Base-by-base conservation (phyloP, 208 protist species). In the Crithidia expoeki region DNA sequence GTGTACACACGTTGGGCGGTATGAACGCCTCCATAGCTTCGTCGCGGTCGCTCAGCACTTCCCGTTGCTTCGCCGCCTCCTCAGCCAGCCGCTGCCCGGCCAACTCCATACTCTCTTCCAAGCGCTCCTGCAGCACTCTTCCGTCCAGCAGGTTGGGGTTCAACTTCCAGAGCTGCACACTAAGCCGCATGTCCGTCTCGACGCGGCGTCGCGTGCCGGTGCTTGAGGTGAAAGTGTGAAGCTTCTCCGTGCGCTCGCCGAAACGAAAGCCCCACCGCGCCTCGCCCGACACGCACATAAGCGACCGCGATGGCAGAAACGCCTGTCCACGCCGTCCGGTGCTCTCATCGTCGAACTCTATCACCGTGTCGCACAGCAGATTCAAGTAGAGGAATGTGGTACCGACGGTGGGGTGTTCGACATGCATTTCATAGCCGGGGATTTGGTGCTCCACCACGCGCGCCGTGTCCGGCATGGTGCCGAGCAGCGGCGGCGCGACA, bases 371-470 rank as follows among this genome's bases (percentile, higher is more conserved):
- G 46, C 79, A 82, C 21, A 96, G 68, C 25, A 96, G 56, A 46
- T 92, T 94, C 17, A 96, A 55, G 40, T 94, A 94, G 11, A 94
- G 59, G 51, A 94, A 96, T 9, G 61, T 63, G n/a, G 76, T 80
- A 49, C 92, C 92, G 16, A 93, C 85, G 16, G 86, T 94, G 12
- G 92, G 92, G 68, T 93, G 89, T 74, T 96, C 88, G 6, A 84
- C 74, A 59, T 96, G 92, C 80, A 93, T 85, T 58, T 96, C 92
- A 30, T 96, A 96, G 14, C 92, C 92, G 0, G 92, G 84, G 21
- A 93, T 51, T 34, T 85, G 76, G 64, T 96, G 89, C 71, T 96
- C 92, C 2, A 96, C 87, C 2, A 96, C 85, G 11, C 92, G 86
- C n/a, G 83, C 92, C 2, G 83, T 93, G 77, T 96, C 89, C 0